Conservation (phyloP, 225 moss, liverwort and hornwort genomes). For the Polytrichum commune region DNA sequence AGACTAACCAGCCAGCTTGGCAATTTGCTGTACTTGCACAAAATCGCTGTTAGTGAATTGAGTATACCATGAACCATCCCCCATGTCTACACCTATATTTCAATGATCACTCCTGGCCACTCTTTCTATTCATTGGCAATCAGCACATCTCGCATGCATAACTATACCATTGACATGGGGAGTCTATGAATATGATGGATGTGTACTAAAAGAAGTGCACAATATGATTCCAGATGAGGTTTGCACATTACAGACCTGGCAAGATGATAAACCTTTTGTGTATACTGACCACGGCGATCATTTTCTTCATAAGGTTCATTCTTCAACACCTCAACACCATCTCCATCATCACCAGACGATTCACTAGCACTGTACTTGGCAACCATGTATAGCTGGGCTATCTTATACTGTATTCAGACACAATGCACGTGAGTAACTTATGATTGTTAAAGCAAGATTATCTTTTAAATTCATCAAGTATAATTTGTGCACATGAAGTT, state of each 20-base stretch:
- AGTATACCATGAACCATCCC: no score
- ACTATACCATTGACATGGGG: no score
- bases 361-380: conserved; percentile 98
- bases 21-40: conserved; percentile 70
- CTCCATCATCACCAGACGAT: conserved; percentile 86
- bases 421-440: neutral
- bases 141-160: no score
- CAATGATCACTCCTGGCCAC: no score
- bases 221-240: neutral
- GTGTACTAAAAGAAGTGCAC: no score
- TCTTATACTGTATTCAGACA: conserved; percentile 61
- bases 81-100: no score
- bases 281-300: conserved; percentile 90
- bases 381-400: conserved; percentile 98
- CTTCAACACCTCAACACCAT: conserved; percentile 94
- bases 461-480: no score
- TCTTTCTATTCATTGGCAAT: no score
- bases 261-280: conserved; percentile 95
- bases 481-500: neutral
- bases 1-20: conserved; percentile 94
- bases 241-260: conserved; percentile 42
- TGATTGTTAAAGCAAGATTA: no score
- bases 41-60: neutral
- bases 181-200: no score
- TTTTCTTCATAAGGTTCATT: conserved; percentile 92